Conservation (phyloP, 768 basidiomycete species). For the Leccinum obscurum region DNA sequence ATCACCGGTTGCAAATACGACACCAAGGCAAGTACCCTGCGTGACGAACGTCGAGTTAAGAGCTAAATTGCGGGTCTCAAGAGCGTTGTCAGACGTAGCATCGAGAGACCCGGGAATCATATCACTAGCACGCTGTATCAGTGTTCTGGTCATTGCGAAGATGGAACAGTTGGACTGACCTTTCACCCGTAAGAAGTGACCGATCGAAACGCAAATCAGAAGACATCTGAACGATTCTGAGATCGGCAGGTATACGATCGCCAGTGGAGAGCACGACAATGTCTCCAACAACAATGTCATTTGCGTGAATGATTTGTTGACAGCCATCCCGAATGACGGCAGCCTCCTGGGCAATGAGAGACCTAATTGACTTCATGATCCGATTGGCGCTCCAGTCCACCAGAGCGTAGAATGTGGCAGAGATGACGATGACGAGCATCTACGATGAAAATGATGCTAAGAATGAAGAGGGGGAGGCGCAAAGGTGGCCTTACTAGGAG, state of each 20-base stretch:
- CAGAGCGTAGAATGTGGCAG: slow-evolving; percentile 48
- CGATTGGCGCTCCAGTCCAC: slow-evolving; percentile 51
- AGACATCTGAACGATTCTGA: slow-evolving; percentile 52
- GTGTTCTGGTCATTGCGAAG: neutral
- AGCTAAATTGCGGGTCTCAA: slow-evolving; percentile 49
- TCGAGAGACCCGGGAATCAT: slow-evolving; percentile 47
- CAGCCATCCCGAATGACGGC: slow-evolving; percentile 53
- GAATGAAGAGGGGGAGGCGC: neutral
- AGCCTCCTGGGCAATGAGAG: slow-evolving; percentile 59
- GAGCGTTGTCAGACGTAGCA: slow-evolving; percentile 50
- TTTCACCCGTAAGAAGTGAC: slow-evolving; percentile 53
- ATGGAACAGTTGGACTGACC: slow-evolving; percentile 22
- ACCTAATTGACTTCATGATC: slow-evolving; percentile 57
- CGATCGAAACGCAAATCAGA: slow-evolving; percentile 55
- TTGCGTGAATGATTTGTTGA: slow-evolving; percentile 47
- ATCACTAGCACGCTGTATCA: slow-evolving; percentile 29
- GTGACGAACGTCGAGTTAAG: slow-evolving; percentile 46
- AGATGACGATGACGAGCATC: slow-evolving; percentile 44
- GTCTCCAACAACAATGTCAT: slow-evolving; percentile 59
- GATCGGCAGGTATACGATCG: slow-evolving; percentile 59
- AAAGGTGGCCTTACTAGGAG: slow-evolving; percentile 41
- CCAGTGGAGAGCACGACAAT: slow-evolving; percentile 53
- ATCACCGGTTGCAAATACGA: slow-evolving; percentile 45
- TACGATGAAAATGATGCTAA: slow-evolving; percentile 20
- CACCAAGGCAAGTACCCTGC: slow-evolving; percentile 41